Conservation (phyloP, 345 rosid species). For the Xanthoceras sorbifolium region DNA sequence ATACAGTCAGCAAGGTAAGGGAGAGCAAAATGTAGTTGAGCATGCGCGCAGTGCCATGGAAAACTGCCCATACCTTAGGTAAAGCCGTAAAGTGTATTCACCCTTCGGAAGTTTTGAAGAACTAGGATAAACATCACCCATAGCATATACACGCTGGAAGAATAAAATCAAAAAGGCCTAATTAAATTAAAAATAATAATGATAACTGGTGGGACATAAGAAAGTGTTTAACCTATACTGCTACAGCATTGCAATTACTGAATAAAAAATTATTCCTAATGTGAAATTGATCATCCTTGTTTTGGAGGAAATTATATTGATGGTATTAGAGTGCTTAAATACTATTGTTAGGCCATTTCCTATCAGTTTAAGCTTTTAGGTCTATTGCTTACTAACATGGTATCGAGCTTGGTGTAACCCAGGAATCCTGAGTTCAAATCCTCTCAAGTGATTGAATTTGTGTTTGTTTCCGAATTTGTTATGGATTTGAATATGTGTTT, state of each 20-base stretch:
- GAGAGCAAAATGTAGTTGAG: neutral
- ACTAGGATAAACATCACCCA: conserved; percentile 86
- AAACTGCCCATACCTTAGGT: conserved; percentile 59
- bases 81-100: conserved; percentile 78
- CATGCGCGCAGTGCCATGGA: neutral
- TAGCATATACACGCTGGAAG: conserved; percentile 73
- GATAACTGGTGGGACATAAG: neutral
- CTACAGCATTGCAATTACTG: conserved; percentile 3
- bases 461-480: no score
- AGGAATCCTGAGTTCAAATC: no score
- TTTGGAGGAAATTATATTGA: neutral
- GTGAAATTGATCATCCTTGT: conserved; percentile 6
- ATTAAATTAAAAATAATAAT: conserved; percentile 10
- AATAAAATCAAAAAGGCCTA: conserved; percentile 9
- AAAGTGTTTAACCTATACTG: conserved; percentile 11
- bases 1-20: neutral
- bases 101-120: conserved; percentile 90
- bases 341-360: no score
- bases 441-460: no score
- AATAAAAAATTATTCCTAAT: neutral
- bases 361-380: no score
- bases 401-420: no score
- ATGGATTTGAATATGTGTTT: no score
- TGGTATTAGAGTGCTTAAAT: no score
- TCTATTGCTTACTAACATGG: no score